Base-by-base conservation (phyloP, 306 rosid species). In the Dryas alaskensis region DNA sequence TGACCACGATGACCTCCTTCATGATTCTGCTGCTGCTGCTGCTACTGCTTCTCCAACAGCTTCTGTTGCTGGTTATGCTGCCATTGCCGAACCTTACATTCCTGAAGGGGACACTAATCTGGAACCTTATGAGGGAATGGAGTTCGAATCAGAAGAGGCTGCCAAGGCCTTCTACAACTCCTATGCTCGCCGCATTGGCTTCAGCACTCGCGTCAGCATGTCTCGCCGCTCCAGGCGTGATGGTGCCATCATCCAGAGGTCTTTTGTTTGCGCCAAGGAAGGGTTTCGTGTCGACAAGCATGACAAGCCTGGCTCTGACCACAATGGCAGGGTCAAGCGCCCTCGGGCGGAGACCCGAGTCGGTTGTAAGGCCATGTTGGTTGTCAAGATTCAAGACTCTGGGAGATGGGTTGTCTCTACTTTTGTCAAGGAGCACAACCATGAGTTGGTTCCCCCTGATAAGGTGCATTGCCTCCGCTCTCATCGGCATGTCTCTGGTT, bases 71-170 rank as follows among this genome's bases (percentile, higher is more conserved):
- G 68, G 48, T 60, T 27, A 39, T 9, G 70, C 37, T 69, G 67
- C 51, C 8, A 17, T n/a, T 50, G 45, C 3, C 53, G 72, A 73
- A 4, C 64, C 79, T 70, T 52, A 53, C 58, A 78, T 78, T 39
- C 69, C 72, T 62, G 81, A 75, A 55, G 84, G 67, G 57, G 87
- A 83, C 64, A 73, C 69, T 10, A 54, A 61, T 64, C 79, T 81
- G 5, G 84, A 86, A 74, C 90, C 87, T 25, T 81, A 44, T 63
- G 79, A 70, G 49, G 87, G 86, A 11, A 81, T 86, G 87, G 83
- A 81, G 5, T 86, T 86, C 61, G 86, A 86, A 72, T 86, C 87
- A 3, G 87, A 86, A 79, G 90, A 86, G 81, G 90, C 86, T 70
- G 75, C 86, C 40, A 86, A 86, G 86, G 83, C 87, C 53, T 81